phyloP scores from a whole-genome alignment of 83 land plant genomes.

The Picea engelmannii region DNA sequence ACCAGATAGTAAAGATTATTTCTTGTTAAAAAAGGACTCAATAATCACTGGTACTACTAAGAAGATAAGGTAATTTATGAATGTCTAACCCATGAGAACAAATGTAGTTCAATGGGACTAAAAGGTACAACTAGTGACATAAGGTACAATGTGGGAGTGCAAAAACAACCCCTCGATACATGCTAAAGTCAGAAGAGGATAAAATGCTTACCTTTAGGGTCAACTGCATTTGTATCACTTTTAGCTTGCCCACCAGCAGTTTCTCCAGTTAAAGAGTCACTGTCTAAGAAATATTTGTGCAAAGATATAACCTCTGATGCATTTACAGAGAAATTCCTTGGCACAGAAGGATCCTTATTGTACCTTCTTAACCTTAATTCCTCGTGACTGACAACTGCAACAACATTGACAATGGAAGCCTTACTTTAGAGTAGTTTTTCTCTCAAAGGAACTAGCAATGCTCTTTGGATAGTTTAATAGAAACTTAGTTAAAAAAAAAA shows the following conservation, averaged over 20 bases:
- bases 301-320: neutral
- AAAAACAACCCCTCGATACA: no score
- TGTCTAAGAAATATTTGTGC: neutral
- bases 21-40: neutral
- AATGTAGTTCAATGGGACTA: no score
- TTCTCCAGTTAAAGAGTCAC: neutral
- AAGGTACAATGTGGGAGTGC: no score
- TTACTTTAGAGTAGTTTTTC: neutral
- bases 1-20: neutral
- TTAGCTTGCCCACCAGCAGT: neutral
- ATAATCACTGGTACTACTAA: neutral
- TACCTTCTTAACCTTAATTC: neutral
- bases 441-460: neutral
- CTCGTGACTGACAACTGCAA: neutral
- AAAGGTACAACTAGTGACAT: no score
- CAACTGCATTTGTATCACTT: neutral
- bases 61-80: neutral
- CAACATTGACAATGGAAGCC: neutral
- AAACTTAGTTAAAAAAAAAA: conserved; percentile 1
- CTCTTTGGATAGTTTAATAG: neutral
- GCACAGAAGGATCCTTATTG: neutral
- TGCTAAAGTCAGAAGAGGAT: no score
- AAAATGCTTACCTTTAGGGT: neutral
- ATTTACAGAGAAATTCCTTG: neutral
- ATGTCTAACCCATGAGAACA: no score